A percentile compares a stretch with the other conserved stretches of the same genome.
Conservation (phyloP, 345 rosid species). For the Pistacia integerrima region DNA sequence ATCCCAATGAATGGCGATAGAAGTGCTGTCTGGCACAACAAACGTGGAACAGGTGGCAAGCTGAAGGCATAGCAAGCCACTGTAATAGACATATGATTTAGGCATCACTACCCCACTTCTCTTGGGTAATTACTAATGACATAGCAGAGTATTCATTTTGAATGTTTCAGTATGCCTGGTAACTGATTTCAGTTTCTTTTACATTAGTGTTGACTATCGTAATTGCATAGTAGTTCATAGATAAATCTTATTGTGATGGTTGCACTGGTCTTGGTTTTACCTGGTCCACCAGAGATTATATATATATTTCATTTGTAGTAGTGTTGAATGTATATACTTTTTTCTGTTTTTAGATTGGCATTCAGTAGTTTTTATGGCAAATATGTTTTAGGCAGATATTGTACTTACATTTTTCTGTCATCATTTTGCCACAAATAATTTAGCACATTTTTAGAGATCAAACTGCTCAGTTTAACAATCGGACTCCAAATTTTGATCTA, state of each 20-base stretch:
- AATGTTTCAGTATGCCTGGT: conserved; percentile 13
- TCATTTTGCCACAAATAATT: neutral
- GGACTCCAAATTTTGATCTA: no score
- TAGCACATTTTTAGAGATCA: neutral
- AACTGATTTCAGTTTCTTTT: conserved; percentile 9
- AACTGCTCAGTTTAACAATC: no score
- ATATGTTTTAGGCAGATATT: neutral
- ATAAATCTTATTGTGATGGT: neutral
- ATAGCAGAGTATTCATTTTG: conserved; percentile 8
- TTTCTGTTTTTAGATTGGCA: neutral
- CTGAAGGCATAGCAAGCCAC: conserved; percentile 49
- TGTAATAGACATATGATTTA: conserved; percentile 4
- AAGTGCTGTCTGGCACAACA: conserved; percentile 57
- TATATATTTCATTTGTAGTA: neutral
- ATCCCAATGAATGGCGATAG: conserved; percentile 55
- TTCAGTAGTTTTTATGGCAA: neutral
- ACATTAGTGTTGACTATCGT: neutral
- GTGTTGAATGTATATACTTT: neutral
- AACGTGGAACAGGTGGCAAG: conserved; percentile 69
- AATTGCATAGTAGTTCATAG: neutral
- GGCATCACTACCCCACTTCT: neutral
- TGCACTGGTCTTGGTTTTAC: neutral
- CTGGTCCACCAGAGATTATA: neutral
- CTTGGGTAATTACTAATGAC: neutral
- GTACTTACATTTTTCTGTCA: neutral